Percentiles rank a stretch among this genome's conserved stretches.
Evolutionary conservation across 73 alveolate species (phyloP).

Genomic region (Paramecium caudatum): DNA sequence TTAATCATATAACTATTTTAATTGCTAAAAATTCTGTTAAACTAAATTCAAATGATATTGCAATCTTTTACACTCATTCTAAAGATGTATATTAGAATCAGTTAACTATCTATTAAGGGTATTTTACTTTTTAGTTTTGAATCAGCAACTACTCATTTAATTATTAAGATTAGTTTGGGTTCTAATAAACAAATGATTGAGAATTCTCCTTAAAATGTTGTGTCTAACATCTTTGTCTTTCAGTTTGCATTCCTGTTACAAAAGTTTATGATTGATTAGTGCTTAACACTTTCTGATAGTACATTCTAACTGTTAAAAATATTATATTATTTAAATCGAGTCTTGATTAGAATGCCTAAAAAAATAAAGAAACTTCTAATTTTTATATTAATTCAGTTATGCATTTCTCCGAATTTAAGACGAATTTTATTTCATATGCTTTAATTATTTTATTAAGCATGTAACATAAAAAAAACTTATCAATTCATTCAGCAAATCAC

Average conservation of each 20-base stretch:
- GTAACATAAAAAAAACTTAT: constrained; percentile 14
- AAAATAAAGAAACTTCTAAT: too few relatives aligned
- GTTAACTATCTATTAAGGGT: neutral
- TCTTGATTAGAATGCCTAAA: too few relatives aligned
- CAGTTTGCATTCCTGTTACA: neutral
- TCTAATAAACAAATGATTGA: neutral
- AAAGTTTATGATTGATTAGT: neutral
- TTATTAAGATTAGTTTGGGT: constrained; percentile 1
- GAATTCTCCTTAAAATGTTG: constrained; percentile 27
- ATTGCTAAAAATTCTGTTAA: constrained; percentile 12
- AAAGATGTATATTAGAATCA: neutral
- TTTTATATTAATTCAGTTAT: too few relatives aligned
- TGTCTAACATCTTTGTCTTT: constrained; percentile 16
- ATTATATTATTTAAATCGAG: too few relatives aligned
- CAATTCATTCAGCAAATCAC: neutral
- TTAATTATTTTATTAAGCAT: too few relatives aligned
- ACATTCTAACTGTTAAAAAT: constrained; percentile 46
- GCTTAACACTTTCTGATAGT: constrained; percentile 31
- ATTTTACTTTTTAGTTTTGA: constrained; percentile 7
- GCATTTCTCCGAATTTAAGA: too few relatives aligned
- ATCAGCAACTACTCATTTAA: constrained; percentile 33
- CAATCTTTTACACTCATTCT: constrained; percentile 19
- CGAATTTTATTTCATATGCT: too few relatives aligned
- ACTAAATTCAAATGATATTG: constrained; percentile 33
- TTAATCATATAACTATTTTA: constrained; percentile 35